A percentile compares a stretch with the other conserved stretches of the same genome.
These are phyloP conservation scores for Cladophialophora bantiana DNA, from an alignment of 2,329 filamentous ascomycete genomes.

Conservation along the genomic window DNA sequence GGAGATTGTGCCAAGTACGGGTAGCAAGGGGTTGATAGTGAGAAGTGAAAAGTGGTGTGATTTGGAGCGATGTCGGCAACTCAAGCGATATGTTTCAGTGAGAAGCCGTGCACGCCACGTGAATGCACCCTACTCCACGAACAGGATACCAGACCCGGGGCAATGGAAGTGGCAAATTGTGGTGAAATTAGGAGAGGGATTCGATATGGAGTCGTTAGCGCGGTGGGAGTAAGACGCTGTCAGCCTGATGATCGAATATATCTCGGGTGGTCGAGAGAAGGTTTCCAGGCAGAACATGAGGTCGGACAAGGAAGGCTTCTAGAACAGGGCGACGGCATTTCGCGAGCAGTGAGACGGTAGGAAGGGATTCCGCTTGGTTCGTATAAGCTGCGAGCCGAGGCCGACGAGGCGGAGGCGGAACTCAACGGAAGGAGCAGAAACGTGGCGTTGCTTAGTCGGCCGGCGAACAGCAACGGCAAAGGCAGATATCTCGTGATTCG, in stretches of 20 bases:
- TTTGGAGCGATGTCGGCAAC: constrained; percentile 2
- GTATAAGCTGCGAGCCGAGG: neutral
- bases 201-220: neutral
- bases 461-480: neutral
- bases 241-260: constrained; percentile 1
- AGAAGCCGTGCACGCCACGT: neutral
- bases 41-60: constrained; percentile 1
- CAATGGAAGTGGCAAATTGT: constrained; percentile 21
- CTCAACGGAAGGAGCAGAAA: constrained; percentile 6
- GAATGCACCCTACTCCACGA: neutral
- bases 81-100: neutral
- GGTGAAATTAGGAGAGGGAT: neutral
- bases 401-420: constrained; percentile 9
- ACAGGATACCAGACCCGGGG: constrained; percentile 15
- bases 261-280: neutral
- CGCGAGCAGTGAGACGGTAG: neutral
- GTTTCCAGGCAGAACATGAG: neutral
- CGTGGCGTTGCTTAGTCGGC: neutral
- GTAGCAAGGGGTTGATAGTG: neutral
- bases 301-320: neutral
- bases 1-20: neutral
- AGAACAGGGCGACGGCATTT: neutral
- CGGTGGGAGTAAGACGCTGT: neutral
- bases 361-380: neutral
- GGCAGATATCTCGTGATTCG: constrained; percentile 11